Percentiles rank a stretch among this genome's conserved stretches.
phyloP scores from a whole-genome alignment of 345 rosid species.

The Capsella bursapastoris region DNA sequence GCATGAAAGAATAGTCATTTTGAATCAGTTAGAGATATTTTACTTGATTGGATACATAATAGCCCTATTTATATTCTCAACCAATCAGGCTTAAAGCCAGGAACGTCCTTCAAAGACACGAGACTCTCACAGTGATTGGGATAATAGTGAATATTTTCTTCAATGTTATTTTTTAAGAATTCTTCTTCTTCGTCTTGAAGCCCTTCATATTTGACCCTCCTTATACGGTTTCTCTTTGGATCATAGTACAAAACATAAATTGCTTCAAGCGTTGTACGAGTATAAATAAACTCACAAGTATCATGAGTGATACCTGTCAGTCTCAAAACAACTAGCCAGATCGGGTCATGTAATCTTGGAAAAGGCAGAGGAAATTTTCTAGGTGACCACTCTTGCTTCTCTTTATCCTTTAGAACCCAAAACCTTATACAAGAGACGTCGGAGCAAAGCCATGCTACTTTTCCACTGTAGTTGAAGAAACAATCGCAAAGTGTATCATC shows the following conservation, averaged over 20 bases:
- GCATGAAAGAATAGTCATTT: neutral
- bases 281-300: conserved; percentile 4
- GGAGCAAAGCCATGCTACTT: conserved; percentile 5
- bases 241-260: conserved; percentile 16
- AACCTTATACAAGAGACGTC: neutral
- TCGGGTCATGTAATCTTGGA: neutral
- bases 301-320: neutral
- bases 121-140: conserved; percentile 25
- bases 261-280: fast-evolving
- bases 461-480: conserved; percentile 16
- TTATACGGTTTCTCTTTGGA: conserved; percentile 16
- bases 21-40: neutral
- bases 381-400: conserved; percentile 21
- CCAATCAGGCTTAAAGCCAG: neutral
- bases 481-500: neutral
- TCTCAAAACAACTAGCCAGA: neutral
- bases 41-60: too few species aligned
- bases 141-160: neutral
- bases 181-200: neutral
- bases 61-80: too few species aligned
- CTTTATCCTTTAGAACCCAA: conserved; percentile 24
- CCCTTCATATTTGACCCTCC: neutral
- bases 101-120: conserved; percentile 14
- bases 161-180: too few species aligned
- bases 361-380: neutral